A percentile compares a stretch with the other conserved stretches of the same genome.
Evolutionary conservation across 2,329 filamentous ascomycete species (phyloP).

Genomic region (Cercospora sesami): DNA sequence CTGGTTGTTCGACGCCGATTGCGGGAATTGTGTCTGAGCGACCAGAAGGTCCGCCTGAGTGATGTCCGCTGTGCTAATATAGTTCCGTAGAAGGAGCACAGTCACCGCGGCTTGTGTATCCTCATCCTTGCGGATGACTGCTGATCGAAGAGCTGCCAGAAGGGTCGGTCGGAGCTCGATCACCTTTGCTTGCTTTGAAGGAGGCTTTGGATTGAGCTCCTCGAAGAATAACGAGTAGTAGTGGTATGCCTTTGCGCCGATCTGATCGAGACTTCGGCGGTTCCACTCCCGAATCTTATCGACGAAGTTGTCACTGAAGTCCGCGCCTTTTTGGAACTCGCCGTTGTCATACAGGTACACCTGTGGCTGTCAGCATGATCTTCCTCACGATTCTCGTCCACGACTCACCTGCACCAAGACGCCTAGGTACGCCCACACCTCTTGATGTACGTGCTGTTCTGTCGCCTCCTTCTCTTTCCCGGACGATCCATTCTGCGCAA

Average conservation of each 20-base stretch:
- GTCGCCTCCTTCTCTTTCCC: conserved; percentile 27
- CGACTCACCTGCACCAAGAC: conserved; percentile 39
- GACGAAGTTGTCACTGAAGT: conserved; percentile 80
- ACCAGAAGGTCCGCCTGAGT: conserved; percentile 94
- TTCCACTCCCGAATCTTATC: conserved; percentile 86
- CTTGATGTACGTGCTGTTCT: conserved; percentile 38
- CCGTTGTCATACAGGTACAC: conserved; percentile 87
- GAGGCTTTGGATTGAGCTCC: conserved; percentile 80
- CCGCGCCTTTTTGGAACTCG: conserved; percentile 73
- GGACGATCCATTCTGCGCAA: conserved; percentile 24
- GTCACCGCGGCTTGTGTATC: conserved; percentile 98
- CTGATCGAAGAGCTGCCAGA: conserved; percentile 83
- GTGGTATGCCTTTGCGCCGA: conserved; percentile 95
- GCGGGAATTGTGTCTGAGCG: conserved; percentile 91
- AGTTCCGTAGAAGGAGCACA: conserved; percentile 90
- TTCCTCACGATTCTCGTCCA: not conserved
- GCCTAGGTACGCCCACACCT: conserved; percentile 43
- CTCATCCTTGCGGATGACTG: conserved; percentile 93
- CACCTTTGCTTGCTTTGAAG: conserved; percentile 83
- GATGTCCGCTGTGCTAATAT: conserved; percentile 93
- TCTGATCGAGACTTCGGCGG: conserved; percentile 87
- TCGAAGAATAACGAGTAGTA: conserved; percentile 97
- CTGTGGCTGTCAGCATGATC: conserved; percentile 55
- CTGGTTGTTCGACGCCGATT: conserved; percentile 95
- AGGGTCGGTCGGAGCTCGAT: conserved; percentile 83